Conservation (phyloP, 1,284 basidiomycete species). For the Amylostereum areolatum region DNA sequence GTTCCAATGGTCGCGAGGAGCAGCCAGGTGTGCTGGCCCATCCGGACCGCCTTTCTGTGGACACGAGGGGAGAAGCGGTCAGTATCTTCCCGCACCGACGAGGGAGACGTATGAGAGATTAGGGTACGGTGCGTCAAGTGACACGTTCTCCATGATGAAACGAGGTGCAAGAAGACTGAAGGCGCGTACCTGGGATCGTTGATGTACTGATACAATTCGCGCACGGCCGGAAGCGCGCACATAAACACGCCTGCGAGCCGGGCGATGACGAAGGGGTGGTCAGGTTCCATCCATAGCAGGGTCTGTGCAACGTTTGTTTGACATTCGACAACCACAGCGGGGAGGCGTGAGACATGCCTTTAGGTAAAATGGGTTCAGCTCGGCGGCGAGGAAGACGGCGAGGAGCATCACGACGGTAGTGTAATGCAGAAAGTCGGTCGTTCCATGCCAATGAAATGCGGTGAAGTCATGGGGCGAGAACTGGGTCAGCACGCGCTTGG, state of each 20-base stretch:
- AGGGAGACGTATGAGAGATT: constrained; percentile 2
- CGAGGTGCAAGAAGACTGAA: constrained; percentile 1
- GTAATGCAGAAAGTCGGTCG: constrained; percentile 71
- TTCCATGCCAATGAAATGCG: constrained; percentile 81
- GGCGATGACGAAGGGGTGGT: constrained; percentile 74
- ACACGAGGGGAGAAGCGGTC: constrained; percentile 9
- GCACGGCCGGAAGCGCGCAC: constrained; percentile 74
- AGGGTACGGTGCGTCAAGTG: too few relatives aligned
- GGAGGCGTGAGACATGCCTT: constrained; percentile 42
- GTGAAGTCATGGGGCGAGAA: constrained; percentile 85
- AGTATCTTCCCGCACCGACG: constrained; percentile 4
- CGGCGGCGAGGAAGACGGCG: constrained; percentile 74
- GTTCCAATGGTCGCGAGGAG: constrained; percentile 76
- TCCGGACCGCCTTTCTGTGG: constrained; percentile 64
- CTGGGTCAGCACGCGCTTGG: constrained; percentile 70
- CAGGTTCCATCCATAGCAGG: constrained; percentile 82
- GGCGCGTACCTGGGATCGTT: constrained; percentile 64
- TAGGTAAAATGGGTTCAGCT: constrained; percentile 80
- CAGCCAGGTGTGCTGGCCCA: constrained; percentile 85
- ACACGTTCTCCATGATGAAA: too few relatives aligned
- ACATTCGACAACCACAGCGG: constrained; percentile 6
- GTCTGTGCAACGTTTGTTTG: constrained; percentile 31
- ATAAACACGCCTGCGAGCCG: constrained; percentile 73
- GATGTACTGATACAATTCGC: constrained; percentile 76
- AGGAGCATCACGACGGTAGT: constrained; percentile 68